Conservation (phyloP, 75 land plant species). For the Azolla pinnata region DNA sequence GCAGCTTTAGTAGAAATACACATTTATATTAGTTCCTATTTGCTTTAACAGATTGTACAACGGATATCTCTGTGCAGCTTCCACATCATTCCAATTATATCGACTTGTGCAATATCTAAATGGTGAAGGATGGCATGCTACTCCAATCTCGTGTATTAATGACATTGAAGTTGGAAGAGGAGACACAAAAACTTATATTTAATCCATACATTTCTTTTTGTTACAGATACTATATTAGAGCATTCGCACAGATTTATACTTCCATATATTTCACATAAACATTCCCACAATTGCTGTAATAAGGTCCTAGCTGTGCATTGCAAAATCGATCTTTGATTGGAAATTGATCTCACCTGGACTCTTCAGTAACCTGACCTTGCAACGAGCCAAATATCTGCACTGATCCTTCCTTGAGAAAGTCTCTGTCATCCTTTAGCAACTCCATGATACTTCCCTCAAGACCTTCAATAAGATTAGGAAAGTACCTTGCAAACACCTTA, state of each 20-base stretch:
- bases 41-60: background rate
- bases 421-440: background rate
- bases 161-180: too few species aligned
- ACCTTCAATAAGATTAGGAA: slow-evolving; percentile 1
- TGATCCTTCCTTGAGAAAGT: background rate
- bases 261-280: background rate
- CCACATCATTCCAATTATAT: too few species aligned
- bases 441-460: background rate
- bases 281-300: too few species aligned
- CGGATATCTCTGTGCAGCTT: background rate
- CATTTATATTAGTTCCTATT: background rate
- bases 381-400: background rate
- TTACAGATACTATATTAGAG: too few species aligned
- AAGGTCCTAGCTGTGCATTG: too few species aligned
- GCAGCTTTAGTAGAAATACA: too few species aligned
- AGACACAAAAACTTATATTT: too few species aligned
- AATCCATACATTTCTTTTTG: too few species aligned
- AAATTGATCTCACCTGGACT: background rate
- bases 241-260: background rate
- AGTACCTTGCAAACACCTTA: background rate
- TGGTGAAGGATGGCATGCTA: too few species aligned
- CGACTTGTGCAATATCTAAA: too few species aligned
- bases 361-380: background rate
- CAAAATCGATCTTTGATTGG: too few species aligned
- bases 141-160: too few species aligned